phyloP scores from a whole-genome alignment of 805 yeast species.

The Starmerella lactis-condensi region DNA sequence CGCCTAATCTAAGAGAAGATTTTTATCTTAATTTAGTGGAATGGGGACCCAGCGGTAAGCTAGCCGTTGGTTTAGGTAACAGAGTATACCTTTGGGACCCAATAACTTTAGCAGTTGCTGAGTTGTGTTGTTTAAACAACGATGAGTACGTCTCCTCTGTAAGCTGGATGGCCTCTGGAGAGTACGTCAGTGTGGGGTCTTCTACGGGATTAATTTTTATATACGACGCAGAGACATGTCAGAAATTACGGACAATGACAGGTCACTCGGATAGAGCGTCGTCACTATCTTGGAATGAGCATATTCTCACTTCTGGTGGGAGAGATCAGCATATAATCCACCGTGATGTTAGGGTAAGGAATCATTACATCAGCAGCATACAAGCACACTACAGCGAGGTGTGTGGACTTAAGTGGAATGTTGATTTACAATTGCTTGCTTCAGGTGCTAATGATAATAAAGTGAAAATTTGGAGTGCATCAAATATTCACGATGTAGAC shows the following conservation, averaged over 20 bases:
- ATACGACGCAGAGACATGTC: slow-evolving; percentile 73
- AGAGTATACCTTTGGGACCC: slow-evolving; percentile 87
- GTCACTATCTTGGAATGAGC: slow-evolving; percentile 86
- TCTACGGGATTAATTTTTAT: slow-evolving; percentile 73
- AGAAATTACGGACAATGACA: slow-evolving; percentile 75
- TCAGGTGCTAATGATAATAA: slow-evolving; percentile 91
- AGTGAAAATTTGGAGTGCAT: slow-evolving; percentile 77
- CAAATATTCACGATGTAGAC: slow-evolving; percentile 29
- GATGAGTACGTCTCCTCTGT: slow-evolving; percentile 63
- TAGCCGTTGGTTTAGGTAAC: slow-evolving; percentile 80
- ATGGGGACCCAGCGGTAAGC: slow-evolving; percentile 79
- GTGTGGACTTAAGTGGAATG: slow-evolving; percentile 89
- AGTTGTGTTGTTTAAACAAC: slow-evolving; percentile 54
- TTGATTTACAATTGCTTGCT: slow-evolving; percentile 77
- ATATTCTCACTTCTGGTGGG: slow-evolving; percentile 70
- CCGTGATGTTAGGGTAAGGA: slow-evolving; percentile 76
- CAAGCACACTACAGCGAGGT: slow-evolving; percentile 80
- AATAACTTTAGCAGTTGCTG: slow-evolving; percentile 58
- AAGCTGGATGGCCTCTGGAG: slow-evolving; percentile 87
- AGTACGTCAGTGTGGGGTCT: slow-evolving; percentile 88
- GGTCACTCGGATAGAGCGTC: slow-evolving; percentile 79
- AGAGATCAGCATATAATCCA: slow-evolving; percentile 71
- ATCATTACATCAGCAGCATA: slow-evolving; percentile 55
- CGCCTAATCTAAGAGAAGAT: slow-evolving; percentile 88
- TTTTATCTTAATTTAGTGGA: slow-evolving; percentile 81